Evolutionary conservation across 1,284 basidiomycete genomes (phyloP).

Genomic region (Melampsora larici-populina): DNA sequence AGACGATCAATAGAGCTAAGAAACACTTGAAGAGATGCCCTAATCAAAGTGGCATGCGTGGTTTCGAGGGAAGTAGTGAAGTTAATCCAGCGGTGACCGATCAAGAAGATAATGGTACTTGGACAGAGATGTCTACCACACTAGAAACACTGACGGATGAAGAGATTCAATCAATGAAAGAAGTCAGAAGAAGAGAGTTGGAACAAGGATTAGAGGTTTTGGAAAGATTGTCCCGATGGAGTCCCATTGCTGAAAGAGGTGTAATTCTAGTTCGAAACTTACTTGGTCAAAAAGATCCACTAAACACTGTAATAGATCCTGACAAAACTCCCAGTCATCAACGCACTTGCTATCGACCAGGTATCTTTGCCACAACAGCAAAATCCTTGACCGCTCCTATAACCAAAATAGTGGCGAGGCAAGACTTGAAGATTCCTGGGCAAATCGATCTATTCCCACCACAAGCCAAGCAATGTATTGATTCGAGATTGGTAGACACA

Average conservation of each 20-base stretch:
- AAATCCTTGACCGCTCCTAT: background rate
- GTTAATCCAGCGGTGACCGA: background rate
- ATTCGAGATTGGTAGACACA: background rate
- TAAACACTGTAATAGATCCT: background rate
- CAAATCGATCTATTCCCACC: background rate
- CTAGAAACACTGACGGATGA: background rate
- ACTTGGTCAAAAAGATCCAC: background rate
- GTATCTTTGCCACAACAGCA: background rate
- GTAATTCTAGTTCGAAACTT: background rate
- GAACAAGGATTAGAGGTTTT: background rate
- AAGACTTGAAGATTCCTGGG: background rate
- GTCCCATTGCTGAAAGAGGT: background rate
- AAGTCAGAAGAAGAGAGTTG: background rate
- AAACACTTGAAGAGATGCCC: constrained; percentile 2
- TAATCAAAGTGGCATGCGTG: background rate
- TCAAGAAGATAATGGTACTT: background rate
- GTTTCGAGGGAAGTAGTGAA: background rate
- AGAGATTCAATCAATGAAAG: background rate
- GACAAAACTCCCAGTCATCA: background rate
- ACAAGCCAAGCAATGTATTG: background rate
- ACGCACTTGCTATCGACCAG: background rate
- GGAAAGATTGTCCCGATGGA: background rate
- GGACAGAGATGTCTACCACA: background rate
- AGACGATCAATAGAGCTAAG: background rate
- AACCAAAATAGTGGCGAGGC: background rate